Base-by-base conservation (phyloP, 768 basidiomycete species). In the Hygrophoropsis aurantiaca region DNA sequence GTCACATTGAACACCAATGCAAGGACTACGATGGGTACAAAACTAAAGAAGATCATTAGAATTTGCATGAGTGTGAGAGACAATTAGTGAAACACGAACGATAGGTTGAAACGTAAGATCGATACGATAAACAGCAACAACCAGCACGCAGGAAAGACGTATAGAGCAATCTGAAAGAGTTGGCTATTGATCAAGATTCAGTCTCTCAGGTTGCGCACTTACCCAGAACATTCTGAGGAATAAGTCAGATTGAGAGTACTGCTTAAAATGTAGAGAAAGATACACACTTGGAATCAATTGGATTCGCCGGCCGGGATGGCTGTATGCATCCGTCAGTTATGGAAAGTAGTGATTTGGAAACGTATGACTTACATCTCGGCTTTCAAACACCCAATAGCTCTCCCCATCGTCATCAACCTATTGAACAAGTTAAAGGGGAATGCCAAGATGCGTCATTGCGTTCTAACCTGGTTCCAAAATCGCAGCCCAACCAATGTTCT, bases 361-460 rank as follows among this genome's bases (percentile, higher is more conserved):
- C 30, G 47, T 36, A n/a, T 36, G 21, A 71, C 88, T 61, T 68
- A 95, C 95, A 67, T 97, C 94, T 60, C 94, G 80, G 59, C 88
- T 89, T 70, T 99, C 97, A 55, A 99, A 99, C 10, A 99, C 94
- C 97, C 97, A 99, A 57, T 86, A 94, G 66, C 77, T 81, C 66
- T 95, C 90, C 2, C 97, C 97, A 54, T 97, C 94, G 44, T 97
- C 94, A 58, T 98, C 94, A 11, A 98, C 93, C 85, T 88, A 30
- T 36, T 32, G 50, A 52, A 43, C 19, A 5, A 10, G 11, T n/a
- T 25, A 25, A 18, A 37, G 13, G 23, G 20, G 15, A n/a, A 37
- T 36, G 13, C 16, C 27, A 19, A 11, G 26, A 16, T 20, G 3
- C 33, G 5, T 8, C 19, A 10, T 30, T 34, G 16, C 16, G 24